These are phyloP conservation scores for Tricladium varicosporioides DNA, from an alignment of 2,329 filamentous ascomycete species.

Conservation along the genomic window DNA sequence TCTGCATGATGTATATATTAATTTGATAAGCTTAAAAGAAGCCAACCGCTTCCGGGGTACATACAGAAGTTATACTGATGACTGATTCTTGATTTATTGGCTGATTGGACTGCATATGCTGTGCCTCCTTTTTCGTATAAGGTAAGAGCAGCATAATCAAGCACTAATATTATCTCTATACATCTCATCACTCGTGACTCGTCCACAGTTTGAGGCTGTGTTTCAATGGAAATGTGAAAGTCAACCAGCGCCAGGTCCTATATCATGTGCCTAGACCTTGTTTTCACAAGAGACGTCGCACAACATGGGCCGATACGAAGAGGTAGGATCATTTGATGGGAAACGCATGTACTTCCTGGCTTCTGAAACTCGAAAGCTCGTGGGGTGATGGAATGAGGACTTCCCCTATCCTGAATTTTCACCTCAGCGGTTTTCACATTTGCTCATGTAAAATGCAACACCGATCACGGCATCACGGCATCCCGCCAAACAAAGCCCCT, in stretches of 20 bases:
- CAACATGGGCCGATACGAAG: neutral
- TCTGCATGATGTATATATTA: neutral
- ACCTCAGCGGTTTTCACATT: neutral
- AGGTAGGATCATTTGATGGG: slow-evolving; percentile 17
- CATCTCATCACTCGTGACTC: slow-evolving; percentile 1
- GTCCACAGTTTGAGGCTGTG: slow-evolving; percentile 7
- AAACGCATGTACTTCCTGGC: slow-evolving; percentile 9
- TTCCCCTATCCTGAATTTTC: slow-evolving; percentile 5
- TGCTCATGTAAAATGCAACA: slow-evolving; percentile 2
- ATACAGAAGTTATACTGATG: neutral
- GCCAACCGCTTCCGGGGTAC: no score
- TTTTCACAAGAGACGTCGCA: neutral
- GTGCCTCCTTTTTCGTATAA: neutral
- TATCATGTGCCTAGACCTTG: slow-evolving; percentile 1
- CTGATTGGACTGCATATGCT: neutral
- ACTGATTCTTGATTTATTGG: neutral
- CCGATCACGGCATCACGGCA: neutral
- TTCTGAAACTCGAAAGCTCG: slow-evolving; percentile 7
- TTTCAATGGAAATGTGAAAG: slow-evolving; percentile 2
- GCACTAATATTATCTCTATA: neutral
- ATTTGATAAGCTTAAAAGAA: neutral
- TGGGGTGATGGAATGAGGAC: slow-evolving; percentile 3
- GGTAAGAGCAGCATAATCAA: slow-evolving; percentile 6
- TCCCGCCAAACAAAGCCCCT: slow-evolving; percentile 1
- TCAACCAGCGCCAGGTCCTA: slow-evolving; percentile 3